These are phyloP conservation scores for Chaetomium strumarium DNA, from an alignment of 2,329 filamentous ascomycete genomes.

Conservation along the genomic window DNA sequence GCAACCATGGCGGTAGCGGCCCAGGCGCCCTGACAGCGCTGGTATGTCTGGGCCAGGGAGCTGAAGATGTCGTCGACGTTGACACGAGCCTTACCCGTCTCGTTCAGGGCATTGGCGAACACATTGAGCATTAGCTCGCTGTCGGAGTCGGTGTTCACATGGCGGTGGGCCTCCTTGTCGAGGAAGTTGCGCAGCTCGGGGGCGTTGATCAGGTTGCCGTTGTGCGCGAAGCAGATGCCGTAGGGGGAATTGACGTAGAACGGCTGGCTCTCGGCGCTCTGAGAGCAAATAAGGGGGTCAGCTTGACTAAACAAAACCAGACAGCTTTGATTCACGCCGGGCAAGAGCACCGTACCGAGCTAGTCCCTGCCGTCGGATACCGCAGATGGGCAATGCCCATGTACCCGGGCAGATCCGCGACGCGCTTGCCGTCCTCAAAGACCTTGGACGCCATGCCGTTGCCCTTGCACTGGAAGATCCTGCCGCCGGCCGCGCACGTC, in stretches of 20 bases:
- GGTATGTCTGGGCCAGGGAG: constrained; percentile 66
- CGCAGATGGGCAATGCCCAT: constrained; percentile 83
- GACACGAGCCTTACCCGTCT: constrained; percentile 78
- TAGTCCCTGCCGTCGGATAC: constrained; percentile 85
- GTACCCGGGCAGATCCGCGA: constrained; percentile 71
- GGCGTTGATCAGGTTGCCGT: constrained; percentile 81
- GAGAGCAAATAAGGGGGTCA: constrained; percentile 26
- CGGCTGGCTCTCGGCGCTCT: constrained; percentile 79
- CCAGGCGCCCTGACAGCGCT: constrained; percentile 69
- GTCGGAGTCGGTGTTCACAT: constrained; percentile 87
- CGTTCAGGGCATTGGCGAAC: constrained; percentile 76
- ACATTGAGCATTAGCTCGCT: constrained; percentile 84
- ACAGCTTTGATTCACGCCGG: background rate
- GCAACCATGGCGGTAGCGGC: constrained; percentile 82
- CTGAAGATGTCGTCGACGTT: constrained; percentile 76
- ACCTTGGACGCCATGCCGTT: constrained; percentile 83
- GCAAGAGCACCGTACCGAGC: constrained; percentile 34
- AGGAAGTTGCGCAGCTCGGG: constrained; percentile 63
- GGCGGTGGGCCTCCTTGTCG: constrained; percentile 72
- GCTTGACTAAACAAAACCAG: background rate
- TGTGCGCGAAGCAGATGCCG: constrained; percentile 71
- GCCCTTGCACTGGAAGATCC: constrained; percentile 85
- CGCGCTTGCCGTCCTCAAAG: constrained; percentile 71
- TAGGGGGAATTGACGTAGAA: constrained; percentile 89
- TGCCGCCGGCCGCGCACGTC: constrained; percentile 62